Evolutionary conservation across 352 stramenopile species (phyloP).

Genomic region (Phytophthora sp.): DNA sequence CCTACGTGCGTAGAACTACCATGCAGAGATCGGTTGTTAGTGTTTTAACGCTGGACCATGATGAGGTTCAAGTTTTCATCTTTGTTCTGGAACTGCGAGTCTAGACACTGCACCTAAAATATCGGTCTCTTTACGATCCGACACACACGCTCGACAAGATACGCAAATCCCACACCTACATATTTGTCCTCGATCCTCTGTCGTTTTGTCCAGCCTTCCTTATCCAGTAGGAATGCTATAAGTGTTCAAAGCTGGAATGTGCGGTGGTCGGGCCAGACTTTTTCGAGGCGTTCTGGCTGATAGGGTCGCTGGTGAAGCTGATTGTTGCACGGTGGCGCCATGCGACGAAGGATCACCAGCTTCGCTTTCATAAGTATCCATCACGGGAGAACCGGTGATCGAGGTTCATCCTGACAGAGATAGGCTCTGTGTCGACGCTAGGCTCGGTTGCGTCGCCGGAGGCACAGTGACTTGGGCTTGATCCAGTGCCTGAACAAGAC

Average conservation of each 20-base stretch:
- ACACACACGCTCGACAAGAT: conserved; percentile 9
- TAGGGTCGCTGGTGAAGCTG: too few species aligned
- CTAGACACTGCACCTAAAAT: conserved; percentile 21
- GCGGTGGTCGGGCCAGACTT: conserved; percentile 1
- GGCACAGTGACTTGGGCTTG: too few species aligned
- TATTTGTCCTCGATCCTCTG: conserved; percentile 1
- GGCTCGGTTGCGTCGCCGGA: too few species aligned
- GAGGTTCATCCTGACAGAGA: too few species aligned
- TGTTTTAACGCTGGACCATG: background rate
- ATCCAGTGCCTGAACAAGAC: too few species aligned
- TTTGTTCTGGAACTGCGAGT: conserved; percentile 13
- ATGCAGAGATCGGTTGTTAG: conserved; percentile 13
- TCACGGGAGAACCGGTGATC: too few species aligned
- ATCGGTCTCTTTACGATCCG: background rate
- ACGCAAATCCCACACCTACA: background rate
- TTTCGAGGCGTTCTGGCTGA: too few species aligned
- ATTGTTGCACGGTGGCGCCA: too few species aligned
- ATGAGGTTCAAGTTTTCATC: background rate
- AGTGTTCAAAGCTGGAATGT: conserved; percentile 9
- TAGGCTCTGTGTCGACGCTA: too few species aligned
- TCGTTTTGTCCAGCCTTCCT: conserved; percentile 14
- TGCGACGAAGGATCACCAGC: too few species aligned
- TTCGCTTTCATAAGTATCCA: too few species aligned
- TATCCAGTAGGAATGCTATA: conserved; percentile 13
- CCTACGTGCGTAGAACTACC: conserved; percentile 1